Base-by-base conservation (phyloP, 768 basidiomycete species). In the Boletus sp. region DNA sequence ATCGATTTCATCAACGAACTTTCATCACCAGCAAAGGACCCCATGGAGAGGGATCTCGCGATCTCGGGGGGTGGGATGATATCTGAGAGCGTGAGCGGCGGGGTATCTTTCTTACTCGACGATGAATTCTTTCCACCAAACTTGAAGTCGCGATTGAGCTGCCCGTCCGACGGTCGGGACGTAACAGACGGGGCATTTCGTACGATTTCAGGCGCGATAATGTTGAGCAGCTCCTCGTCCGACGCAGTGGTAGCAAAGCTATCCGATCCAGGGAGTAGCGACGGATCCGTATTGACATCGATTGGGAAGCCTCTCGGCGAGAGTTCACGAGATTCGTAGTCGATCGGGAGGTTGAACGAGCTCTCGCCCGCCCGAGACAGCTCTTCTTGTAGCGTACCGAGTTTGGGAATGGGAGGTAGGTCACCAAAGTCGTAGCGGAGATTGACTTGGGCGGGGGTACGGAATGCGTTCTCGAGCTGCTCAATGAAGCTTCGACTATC, bases 401-500 rank as follows among this genome's bases (percentile, higher is more conserved):
- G 63, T 32, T 73, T 68, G 0, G 86, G 85, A 11, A 85, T 66
- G 21, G 84, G 80, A 0, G 82, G 81, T 7, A 77, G 67, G 2
- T 79, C 75, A 5, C 41, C 60, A 30, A 85, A 77, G 40, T 75
- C 77, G 56, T 78, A 78, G 3, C 73, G 70, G 30, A 88, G 70
- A 56, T 87, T 81, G 25, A 88, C 72, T 63, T 83, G 85, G 17
- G 87, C 84, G 0, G 89, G 88, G 0, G 88, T 88, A 57, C 81
- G 77, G 75, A 92, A 92, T 1, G 89, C 88, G 48, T 77, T 84
- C 72, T 91, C 90, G 23, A 91, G 72, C 69, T 93, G 84, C 67
- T 90, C 88, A 4, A 92, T 85, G 63, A 93, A 93, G 69, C 89
- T 91, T 13, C 69, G 75, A 10, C 88, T 73, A 63, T 89, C 83